Base-by-base conservation (phyloP, 371 early-diverging fungal genomes). In the Choanephora cucurbitarum region DNA sequence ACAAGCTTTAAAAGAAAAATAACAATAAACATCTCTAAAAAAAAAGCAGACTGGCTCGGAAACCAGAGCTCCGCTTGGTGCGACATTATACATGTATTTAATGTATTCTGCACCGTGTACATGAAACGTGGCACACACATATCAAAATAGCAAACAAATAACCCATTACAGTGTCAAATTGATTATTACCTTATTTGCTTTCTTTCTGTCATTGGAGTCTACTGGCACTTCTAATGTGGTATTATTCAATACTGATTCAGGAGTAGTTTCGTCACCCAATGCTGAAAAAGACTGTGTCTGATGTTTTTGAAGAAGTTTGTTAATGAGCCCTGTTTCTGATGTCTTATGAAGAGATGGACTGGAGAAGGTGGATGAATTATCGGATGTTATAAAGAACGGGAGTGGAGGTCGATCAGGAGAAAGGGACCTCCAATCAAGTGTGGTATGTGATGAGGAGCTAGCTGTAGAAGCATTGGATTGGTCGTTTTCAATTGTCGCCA, bases 361-460 rank as follows among this genome's bases (percentile, higher is more conserved):
- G 14, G 57, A 50, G 32, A 32, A 49, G 18, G 43, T 49, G 14
- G 43, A 34, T 34, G 44, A 57, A 17, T 42, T 54, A 8, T 65
- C 57, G 10, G 53, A 33, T n/a, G n/a, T n/a, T 45, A 52, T 18
- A 19, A 65, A 48, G 39, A 58, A 54, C 34, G 65, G 65, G 11
- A 65, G 45, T 40, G 65, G 65, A 1, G 65, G 65, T 39, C 49
- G 56, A 44, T 65, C 48, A 52, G 65, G 65, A 52, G 65, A 65
- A 14, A 65, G 45, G 9, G 60, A 60, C 60, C 60, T 65, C 65
- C 65, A 65, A 46, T 65, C 60, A 31, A 56, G 48, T 23, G 60
- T 55, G 40, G 59, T 52, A n/a, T 52, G 33, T 18, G 42, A 51
- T 3, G 58, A 58, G 40, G 46, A 22, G 21, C 33, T 58, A 13